phyloP scores from a whole-genome alignment of 1,284 basidiomycete genomes.

The Heterobasidion occidentale region DNA sequence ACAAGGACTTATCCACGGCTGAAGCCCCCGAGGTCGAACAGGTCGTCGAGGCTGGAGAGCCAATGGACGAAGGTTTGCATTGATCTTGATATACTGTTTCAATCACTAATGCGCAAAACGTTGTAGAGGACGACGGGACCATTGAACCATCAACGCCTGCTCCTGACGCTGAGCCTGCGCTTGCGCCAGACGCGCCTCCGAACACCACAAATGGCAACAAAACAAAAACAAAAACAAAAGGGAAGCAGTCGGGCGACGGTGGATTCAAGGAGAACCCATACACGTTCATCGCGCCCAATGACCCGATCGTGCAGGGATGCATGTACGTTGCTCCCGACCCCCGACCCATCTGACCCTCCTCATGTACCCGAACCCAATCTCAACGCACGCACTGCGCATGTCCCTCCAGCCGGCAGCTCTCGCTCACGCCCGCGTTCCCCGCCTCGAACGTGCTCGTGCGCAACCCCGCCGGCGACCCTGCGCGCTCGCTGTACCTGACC shows the following conservation, averaged over 20 bases:
- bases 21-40: constrained; percentile 8
- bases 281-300: constrained; percentile 67
- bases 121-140: not conserved
- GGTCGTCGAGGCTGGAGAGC: constrained; percentile 9
- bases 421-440: constrained; percentile 72
- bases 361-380: not conserved
- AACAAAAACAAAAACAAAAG: constrained; percentile 15
- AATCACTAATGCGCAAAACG: not conserved
- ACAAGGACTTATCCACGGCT: not conserved
- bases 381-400: not conserved
- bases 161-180: not conserved
- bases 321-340: constrained; percentile 38
- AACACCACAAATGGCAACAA: constrained; percentile 5
- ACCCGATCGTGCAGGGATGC: constrained; percentile 65
- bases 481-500: constrained; percentile 85
- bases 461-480: constrained; percentile 72
- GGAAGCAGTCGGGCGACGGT: constrained; percentile 28
- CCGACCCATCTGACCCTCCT: not conserved
- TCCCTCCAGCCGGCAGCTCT: constrained; percentile 59
- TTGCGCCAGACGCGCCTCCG: not conserved
- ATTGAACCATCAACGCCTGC: not conserved
- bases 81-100: not conserved
- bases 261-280: constrained; percentile 90
- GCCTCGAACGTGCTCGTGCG: constrained; percentile 77
- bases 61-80: constrained; percentile 11